Evolutionary conservation across 2,329 filamentous ascomycete species (phyloP).

Genomic region (Canariomyces notabilis): DNA sequence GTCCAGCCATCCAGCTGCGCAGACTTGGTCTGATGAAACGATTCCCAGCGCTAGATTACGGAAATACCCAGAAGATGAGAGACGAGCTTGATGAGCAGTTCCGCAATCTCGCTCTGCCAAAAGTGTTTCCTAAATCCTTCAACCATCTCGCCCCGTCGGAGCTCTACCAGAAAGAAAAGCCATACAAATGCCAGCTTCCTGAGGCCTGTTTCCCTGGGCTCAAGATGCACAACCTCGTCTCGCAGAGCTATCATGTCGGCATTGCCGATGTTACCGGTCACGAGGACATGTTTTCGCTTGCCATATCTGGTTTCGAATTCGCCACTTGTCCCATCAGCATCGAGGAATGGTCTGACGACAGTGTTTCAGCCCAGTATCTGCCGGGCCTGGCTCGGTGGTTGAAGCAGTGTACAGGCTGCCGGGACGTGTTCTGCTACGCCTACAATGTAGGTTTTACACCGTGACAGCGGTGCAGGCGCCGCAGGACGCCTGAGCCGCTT

Average conservation of each 20-base stretch:
- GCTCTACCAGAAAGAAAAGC: conserved; percentile 7
- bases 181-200: conserved; percentile 14
- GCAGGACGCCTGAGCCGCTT: not conserved
- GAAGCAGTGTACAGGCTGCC: conserved; percentile 2
- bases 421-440: conserved; percentile 6
- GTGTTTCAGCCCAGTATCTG: conserved; percentile 3
- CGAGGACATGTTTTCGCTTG: conserved; percentile 6
- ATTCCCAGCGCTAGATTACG: not conserved
- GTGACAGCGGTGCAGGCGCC: not conserved
- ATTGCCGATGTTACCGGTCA: conserved; percentile 5
- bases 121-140: conserved; percentile 5
- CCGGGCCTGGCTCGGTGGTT: conserved; percentile 5
- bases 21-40: not conserved
- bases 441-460: conserved; percentile 9
- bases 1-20: not conserved
- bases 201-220: conserved; percentile 4
- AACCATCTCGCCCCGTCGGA: conserved; percentile 8
- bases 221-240: conserved; percentile 12
- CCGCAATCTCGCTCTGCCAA: conserved; percentile 1
- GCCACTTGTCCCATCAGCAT: not conserved
- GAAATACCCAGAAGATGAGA: not conserved
- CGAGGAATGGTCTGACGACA: conserved; percentile 3
- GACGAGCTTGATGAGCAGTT: conserved; percentile 4
- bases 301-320: conserved; percentile 11
- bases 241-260: conserved; percentile 1